Evolutionary conservation across 2,329 filamentous ascomycete genomes (phyloP).

Genomic region (Phaeosphaeria sp.): DNA sequence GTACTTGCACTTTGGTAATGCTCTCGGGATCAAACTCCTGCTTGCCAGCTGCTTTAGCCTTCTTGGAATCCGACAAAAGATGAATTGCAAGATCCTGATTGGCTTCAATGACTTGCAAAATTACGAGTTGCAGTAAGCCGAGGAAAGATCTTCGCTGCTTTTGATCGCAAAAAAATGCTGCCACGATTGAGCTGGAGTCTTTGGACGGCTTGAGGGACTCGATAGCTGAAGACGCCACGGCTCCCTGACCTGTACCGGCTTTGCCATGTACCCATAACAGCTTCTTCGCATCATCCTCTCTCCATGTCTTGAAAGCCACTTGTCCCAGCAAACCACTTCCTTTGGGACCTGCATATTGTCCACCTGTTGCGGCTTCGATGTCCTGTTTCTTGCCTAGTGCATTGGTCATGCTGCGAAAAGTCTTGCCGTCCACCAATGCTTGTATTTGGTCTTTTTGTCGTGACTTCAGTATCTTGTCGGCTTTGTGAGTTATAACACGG

Average conservation of each 20-base stretch:
- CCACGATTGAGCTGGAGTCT: slow-evolving; percentile 13
- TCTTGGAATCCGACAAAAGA: slow-evolving; percentile 26
- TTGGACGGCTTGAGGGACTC: slow-evolving; percentile 12
- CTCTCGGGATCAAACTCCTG: slow-evolving; percentile 25
- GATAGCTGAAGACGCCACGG: slow-evolving; percentile 28
- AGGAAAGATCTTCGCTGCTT: slow-evolving; percentile 21
- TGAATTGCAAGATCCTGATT: slow-evolving; percentile 27
- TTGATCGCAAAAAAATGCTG: slow-evolving; percentile 33
- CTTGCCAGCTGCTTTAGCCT: slow-evolving; percentile 19
- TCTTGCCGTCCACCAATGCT: slow-evolving; percentile 21
- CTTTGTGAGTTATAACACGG: slow-evolving; percentile 20
- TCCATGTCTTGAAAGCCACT: slow-evolving; percentile 21
- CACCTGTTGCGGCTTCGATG: slow-evolving; percentile 18
- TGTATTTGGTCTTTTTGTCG: slow-evolving; percentile 26
- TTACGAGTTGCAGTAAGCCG: slow-evolving; percentile 21
- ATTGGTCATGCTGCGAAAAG: slow-evolving; percentile 23
- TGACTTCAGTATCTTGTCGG: slow-evolving; percentile 28
- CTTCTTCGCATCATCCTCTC: slow-evolving; percentile 4
- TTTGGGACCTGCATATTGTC: slow-evolving; percentile 16
- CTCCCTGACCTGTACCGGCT: slow-evolving; percentile 25
- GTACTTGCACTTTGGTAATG: slow-evolving; percentile 16
- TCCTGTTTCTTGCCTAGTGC: slow-evolving; percentile 22
- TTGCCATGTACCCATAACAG: slow-evolving; percentile 34
- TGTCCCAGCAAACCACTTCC: slow-evolving; percentile 18
- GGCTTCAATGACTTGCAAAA: slow-evolving; percentile 25